Evolutionary conservation across 2,329 filamentous ascomycete species (phyloP).

Genomic region (Arthrobotrys iridis): DNA sequence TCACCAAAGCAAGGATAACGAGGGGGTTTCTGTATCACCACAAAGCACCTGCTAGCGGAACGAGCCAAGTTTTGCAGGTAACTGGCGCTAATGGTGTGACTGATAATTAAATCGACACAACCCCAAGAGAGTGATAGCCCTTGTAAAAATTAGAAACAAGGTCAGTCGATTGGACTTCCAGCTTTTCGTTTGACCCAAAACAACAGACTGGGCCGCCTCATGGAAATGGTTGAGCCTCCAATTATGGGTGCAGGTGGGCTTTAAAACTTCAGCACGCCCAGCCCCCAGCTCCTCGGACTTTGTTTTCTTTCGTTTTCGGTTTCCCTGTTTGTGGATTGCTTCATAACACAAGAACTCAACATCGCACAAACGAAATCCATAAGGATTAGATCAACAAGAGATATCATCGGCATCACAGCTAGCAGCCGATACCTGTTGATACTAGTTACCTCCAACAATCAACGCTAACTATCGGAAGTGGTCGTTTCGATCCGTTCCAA

Average conservation of each 20-base stretch:
- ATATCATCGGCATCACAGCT: neutral
- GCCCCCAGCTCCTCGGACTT: neutral
- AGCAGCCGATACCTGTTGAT: neutral
- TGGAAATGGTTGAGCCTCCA: constrained; percentile 11
- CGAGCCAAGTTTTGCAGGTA: neutral
- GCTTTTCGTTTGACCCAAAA: neutral
- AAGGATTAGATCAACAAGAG: too few species aligned
- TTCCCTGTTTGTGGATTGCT: neutral
- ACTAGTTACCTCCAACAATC: neutral
- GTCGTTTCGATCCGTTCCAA: constrained; percentile 10
- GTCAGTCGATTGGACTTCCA: constrained; percentile 6
- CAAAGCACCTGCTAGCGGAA: constrained; percentile 14
- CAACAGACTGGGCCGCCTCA: constrained; percentile 4
- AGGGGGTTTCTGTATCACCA: neutral
- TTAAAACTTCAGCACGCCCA: constrained; percentile 21
- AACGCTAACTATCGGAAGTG: neutral
- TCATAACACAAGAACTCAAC: neutral
- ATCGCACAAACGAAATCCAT: neutral
- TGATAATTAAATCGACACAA: constrained; percentile 28
- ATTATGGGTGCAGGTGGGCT: neutral
- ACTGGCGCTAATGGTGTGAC: constrained; percentile 22
- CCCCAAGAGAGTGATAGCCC: neutral
- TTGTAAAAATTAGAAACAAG: constrained; percentile 18
- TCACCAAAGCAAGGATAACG: neutral
- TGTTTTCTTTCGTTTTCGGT: neutral